These are phyloP conservation scores for Cyberlindnera subsufficiens DNA, from an alignment of 805 yeast species.

Conservation along the genomic window DNA sequence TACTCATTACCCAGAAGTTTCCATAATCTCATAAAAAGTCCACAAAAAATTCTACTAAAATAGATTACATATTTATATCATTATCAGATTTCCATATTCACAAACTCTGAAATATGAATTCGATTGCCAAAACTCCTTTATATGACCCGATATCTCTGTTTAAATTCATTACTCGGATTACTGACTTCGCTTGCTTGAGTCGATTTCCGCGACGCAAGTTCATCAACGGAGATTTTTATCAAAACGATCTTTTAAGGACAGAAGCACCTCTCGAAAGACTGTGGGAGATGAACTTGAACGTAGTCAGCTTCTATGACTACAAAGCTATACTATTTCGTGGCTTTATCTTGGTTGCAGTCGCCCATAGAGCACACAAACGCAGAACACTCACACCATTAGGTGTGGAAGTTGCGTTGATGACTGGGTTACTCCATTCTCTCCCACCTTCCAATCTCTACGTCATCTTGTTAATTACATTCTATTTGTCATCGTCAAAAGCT, in stretches of 20 bases:
- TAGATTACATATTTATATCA: too few species aligned
- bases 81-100: too few species aligned
- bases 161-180: background rate
- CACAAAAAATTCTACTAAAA: too few species aligned
- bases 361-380: conserved; percentile 26
- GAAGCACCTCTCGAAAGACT: background rate
- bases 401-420: conserved; percentile 28
- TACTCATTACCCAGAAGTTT: too few species aligned
- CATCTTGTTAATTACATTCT: conserved; percentile 29
- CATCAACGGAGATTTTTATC: too few species aligned
- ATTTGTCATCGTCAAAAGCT: conserved; percentile 31
- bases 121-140: too few species aligned
- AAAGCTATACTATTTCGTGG: conserved; percentile 14
- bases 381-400: conserved; percentile 33
- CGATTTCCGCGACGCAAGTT: too few species aligned
- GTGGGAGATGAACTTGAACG: conserved; percentile 1
- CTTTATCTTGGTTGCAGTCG: conserved; percentile 7
- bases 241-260: too few species aligned
- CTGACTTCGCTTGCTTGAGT: background rate
- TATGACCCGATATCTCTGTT: too few species aligned
- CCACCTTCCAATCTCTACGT: conserved; percentile 30
- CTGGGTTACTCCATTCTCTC: conserved; percentile 34
- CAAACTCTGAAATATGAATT: too few species aligned
- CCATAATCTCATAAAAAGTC: too few species aligned
- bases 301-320: background rate